Base-by-base conservation (phyloP, 2,329 filamentous ascomycete genomes). In the Nannizziopsis arthrosporioides region DNA sequence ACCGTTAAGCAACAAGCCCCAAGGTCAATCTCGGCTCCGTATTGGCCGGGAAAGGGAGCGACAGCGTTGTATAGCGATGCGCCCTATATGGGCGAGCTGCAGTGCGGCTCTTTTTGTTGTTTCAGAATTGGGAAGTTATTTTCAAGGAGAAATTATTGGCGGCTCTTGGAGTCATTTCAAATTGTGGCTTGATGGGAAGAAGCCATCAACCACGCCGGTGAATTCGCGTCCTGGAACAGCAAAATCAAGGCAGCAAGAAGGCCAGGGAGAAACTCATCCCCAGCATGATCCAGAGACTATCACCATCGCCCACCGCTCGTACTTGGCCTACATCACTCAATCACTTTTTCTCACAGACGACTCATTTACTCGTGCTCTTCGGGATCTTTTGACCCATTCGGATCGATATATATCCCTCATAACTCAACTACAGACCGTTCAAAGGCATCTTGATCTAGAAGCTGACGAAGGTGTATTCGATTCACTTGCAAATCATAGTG, bases 101-200 rank as follows among this genome's bases (percentile, higher is more conserved):
- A 88, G 85, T 59, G 85, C 88, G 2, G 83, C 86, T 1, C 78
- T 94, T 3, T 95, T 94, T 67, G 84, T 96, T 56, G 73, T 96
- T 2, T 86, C 85, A 0, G 89, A 95, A 62, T 82, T 86, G 11
- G 84, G 90, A 55, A 80, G 80, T 2, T 96, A 94, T 58, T 80
- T 96, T 39, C 90, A 95, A 63, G 86, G 85, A 1, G 88, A 94
- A 60, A 82, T 96, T 5, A 82, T 95, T 11, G 78, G 81, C 51
- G 81, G 81, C 30, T 81, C 86, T 1, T 95, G 88, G 79, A 76
- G 82, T 12, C 80, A 84, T 44, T 89, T 96, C 56, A 77, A 84
- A 46, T 63, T 66, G 11, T 95, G 89, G 87, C 71, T 94, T 14
- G 72, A 73, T 22, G 71, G 71, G 9, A 69, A 57, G 47, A 47